Evolutionary conservation across 192 early-diverging fungal genomes (phyloP).

Genomic region (Coemansia sp.): DNA sequence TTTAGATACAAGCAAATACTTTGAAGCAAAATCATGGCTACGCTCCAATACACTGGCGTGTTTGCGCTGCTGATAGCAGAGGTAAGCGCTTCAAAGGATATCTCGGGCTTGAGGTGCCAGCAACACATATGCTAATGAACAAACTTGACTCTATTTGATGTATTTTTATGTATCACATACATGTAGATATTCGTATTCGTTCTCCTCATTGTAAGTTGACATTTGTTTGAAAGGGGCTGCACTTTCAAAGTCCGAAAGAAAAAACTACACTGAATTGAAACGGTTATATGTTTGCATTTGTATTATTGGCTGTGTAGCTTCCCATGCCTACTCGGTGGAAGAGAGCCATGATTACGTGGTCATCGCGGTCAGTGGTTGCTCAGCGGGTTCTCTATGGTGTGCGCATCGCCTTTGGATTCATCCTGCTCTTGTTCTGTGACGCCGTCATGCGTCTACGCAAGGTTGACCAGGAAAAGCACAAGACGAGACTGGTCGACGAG

Average conservation of each 20-base stretch:
- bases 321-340: constrained; percentile 57
- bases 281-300: not conserved
- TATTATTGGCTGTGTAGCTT: constrained; percentile 14
- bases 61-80: constrained; percentile 50
- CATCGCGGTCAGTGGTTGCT: constrained; percentile 39
- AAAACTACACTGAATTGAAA: not conserved
- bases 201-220: constrained; percentile 35
- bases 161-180: not conserved
- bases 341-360: constrained; percentile 47
- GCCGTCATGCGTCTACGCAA: constrained; percentile 53
- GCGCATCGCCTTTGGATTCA: constrained; percentile 52
- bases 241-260: not conserved
- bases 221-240: not conserved
- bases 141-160: not conserved
- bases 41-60: constrained; percentile 53
- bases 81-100: constrained; percentile 23
- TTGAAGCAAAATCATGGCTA: constrained; percentile 28
- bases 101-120: not conserved
- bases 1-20: no score
- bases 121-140: not conserved
- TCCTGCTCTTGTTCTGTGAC: constrained; percentile 53
- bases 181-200: constrained; percentile 45
- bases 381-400: constrained; percentile 48
- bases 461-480: constrained; percentile 30
- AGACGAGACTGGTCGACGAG: constrained; percentile 44